These are phyloP conservation scores for Gypsophila paniculata DNA, from an alignment of 179 eudicot species.

Conservation along the genomic window DNA sequence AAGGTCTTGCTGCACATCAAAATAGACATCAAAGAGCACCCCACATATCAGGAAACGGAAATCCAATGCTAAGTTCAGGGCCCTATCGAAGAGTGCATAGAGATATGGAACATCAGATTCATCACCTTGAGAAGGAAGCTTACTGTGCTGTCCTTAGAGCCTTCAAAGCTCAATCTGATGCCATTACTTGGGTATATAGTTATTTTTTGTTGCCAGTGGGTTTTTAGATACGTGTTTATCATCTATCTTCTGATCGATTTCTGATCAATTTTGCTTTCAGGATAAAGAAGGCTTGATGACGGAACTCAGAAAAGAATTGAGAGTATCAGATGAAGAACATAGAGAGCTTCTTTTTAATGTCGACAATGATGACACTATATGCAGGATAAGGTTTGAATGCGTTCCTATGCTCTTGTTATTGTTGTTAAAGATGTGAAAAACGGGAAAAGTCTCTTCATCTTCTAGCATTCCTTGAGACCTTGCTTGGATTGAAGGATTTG, in stretches of 20 bases:
- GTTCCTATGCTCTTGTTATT: background rate
- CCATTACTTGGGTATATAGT: conserved; percentile 44
- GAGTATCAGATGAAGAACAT: conserved; percentile 81
- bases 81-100: conserved; percentile 26
- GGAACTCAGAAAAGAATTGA: conserved; percentile 80
- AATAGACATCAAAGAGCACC: conserved; percentile 34
- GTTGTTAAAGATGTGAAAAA: background rate
- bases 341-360: conserved; percentile 67
- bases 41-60: conserved; percentile 29
- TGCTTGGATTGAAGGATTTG: too few species aligned
- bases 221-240: conserved; percentile 13
- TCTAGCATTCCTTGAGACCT: too few species aligned
- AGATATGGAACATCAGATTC: conserved; percentile 52
- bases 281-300: conserved; percentile 86
- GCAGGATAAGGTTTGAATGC: conserved; percentile 51
- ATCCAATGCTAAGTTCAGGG: conserved; percentile 29
- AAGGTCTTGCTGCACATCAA: conserved; percentile 38
- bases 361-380: conserved; percentile 49
- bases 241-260: conserved; percentile 19
- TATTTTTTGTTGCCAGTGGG: background rate
- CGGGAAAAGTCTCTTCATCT: too few species aligned
- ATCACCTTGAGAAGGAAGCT: conserved; percentile 50
- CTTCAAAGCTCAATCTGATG: conserved; percentile 54
- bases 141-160: conserved; percentile 50
- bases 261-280: conserved; percentile 37